Percentiles rank a stretch among this genome's conserved stretches.
Evolutionary conservation across 441 rosid genomes (phyloP).

Genomic region (Erodium texanum): DNA sequence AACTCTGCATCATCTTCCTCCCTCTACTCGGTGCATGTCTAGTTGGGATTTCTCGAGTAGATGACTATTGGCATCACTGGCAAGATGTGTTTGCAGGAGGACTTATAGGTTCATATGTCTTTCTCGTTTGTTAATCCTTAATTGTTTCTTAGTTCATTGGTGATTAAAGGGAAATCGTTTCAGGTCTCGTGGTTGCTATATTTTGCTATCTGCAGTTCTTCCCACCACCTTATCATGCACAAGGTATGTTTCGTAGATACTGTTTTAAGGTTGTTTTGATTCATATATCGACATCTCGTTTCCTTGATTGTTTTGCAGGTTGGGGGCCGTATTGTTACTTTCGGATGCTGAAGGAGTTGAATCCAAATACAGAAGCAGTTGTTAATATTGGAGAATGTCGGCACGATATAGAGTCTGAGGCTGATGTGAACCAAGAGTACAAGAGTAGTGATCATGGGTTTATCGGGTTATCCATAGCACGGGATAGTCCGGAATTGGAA

Average conservation of each 20-base stretch:
- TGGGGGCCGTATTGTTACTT: not conserved
- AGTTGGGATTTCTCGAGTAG: slow-evolving; percentile 81
- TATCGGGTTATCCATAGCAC: not conserved
- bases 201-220: slow-evolving; percentile 74
- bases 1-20: slow-evolving; percentile 56
- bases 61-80: slow-evolving; percentile 99
- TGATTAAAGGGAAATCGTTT: not conserved
- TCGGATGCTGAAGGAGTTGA: not conserved
- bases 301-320: not conserved
- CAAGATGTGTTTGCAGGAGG: slow-evolving; percentile 88
- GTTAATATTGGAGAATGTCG: not conserved
- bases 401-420: not conserved
- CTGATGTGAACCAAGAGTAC: not conserved
- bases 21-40: slow-evolving; percentile 66
- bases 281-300: not conserved
- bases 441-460: not conserved
- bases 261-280: not conserved
- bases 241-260: slow-evolving; percentile 29
- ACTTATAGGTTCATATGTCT: slow-evolving; percentile 45
- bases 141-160: not conserved
- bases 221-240: slow-evolving; percentile 54
- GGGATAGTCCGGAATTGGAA: not conserved
- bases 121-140: not conserved
- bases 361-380: not conserved
- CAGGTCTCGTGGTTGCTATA: slow-evolving; percentile 53